phyloP scores from a whole-genome alignment of 441 rosid species.

The Raphanus hybrid region DNA sequence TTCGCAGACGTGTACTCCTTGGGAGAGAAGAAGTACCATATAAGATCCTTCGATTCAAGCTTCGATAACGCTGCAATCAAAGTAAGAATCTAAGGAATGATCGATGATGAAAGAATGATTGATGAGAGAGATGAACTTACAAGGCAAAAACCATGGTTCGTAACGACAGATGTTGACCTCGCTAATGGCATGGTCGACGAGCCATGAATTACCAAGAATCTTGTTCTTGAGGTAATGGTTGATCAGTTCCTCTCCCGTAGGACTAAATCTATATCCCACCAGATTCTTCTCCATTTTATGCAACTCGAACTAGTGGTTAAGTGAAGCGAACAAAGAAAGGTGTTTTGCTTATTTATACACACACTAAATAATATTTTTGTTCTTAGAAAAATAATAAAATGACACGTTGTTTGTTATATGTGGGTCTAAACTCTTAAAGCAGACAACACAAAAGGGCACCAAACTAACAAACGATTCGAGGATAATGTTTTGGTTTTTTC shows the following conservation, averaged over 20 bases:
- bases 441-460: not conserved
- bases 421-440: not conserved
- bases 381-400: not conserved
- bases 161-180: conserved; percentile 37
- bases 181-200: conserved; percentile 22
- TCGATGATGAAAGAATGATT: not conserved
- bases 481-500: not conserved
- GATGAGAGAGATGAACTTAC: conserved; percentile 19
- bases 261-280: conserved; percentile 35
- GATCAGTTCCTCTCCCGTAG: conserved; percentile 37
- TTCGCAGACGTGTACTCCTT: conserved; percentile 12
- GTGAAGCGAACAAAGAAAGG: not conserved
- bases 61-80: conserved; percentile 24
- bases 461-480: not conserved
- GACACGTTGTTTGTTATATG: not conserved
- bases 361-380: not conserved
- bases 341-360: not conserved
- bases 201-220: conserved; percentile 21
- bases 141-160: conserved; percentile 20
- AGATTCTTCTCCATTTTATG: conserved; percentile 19
- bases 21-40: conserved; percentile 37
- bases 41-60: conserved; percentile 27
- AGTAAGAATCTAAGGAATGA: not conserved
- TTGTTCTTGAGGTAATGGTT: conserved; percentile 32
- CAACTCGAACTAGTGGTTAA: not conserved